Base-by-base conservation (phyloP, 306 rosid genomes). In the Cucurbita maxima region DNA sequence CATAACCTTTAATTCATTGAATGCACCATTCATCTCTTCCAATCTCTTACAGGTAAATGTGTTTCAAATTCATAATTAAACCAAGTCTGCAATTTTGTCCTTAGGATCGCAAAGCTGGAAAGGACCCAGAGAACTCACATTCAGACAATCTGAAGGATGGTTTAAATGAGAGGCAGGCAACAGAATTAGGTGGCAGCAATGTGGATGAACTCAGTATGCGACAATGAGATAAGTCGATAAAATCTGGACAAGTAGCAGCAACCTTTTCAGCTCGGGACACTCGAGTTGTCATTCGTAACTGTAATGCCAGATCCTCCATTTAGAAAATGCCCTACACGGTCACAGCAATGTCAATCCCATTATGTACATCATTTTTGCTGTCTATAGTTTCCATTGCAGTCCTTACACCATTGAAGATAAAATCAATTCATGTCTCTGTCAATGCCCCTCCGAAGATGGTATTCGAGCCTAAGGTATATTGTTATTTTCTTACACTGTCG, bases 101-200 rank as follows among this genome's bases (percentile, higher is more conserved):
- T 64, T 60, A 92, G 96, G 90, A 90, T 76, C 90, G 82, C 11
- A 79, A 79, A 54, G 72, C 79, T 4, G 81, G 76, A 53, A 85
- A 77, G 79, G 90, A 81, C 43, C 25, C 84, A 11, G 81, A 57
- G 58, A 81, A 53, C 37, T 79, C 79, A 78, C 81, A 81, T 57
- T 77, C 48, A 19, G 60, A 81, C 22, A 75, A 58, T 76, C 80
- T 60, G 75, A 81, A 76, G 38, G 79, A 76, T 77, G 80, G 74
- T 16, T 44, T 54, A 70, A 88, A 83, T 64, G 86, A 77, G 79
- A 76, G 75, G 63, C 85, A 76, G 44, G 79, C 45, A 14, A 67
- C 72, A 20, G 79, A 76, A 56, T 79, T 83, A 7, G 82, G 77
- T 14, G 81, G 81, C 43, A 72, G 50, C 10, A 12, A 50, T 54